A percentile compares a stretch with the other conserved stretches of the same genome.
phyloP scores from a whole-genome alignment of 176 grass and related monocot species.

The Musa acuminata region DNA sequence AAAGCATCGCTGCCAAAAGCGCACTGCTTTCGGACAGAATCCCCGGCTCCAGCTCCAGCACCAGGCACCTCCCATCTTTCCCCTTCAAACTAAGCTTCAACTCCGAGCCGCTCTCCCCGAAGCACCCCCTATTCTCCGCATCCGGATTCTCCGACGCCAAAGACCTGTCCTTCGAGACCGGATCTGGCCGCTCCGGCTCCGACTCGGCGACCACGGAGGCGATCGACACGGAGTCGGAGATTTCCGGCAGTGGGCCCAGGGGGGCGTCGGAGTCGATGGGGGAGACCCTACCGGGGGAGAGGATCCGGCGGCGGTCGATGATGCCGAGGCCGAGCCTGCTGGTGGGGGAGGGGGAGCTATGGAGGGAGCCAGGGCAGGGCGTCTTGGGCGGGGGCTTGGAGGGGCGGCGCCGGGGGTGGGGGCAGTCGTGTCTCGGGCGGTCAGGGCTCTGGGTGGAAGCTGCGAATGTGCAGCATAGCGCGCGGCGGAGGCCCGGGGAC shows the following conservation, averaged over 20 bases:
- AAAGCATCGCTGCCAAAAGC: slow-evolving; percentile 61
- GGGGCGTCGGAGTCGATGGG: not conserved
- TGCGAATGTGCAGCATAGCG: slow-evolving; percentile 6
- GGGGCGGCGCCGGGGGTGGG: not conserved
- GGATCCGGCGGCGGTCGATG: slow-evolving; percentile 76
- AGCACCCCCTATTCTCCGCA: slow-evolving; percentile 23
- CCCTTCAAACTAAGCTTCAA: slow-evolving; percentile 55
- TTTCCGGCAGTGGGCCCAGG: not conserved
- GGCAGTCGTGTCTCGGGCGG: not conserved
- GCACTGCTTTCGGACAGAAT: slow-evolving; percentile 50
- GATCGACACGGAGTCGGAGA: not conserved
- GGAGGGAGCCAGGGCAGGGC: slow-evolving; percentile 27
- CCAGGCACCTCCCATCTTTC: slow-evolving; percentile 43
- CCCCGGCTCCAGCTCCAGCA: slow-evolving; percentile 65
- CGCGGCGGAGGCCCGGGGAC: not conserved
- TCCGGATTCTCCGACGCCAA: slow-evolving; percentile 27
- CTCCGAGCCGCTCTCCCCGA: slow-evolving; percentile 31
- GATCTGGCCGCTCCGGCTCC: slow-evolving; percentile 18
- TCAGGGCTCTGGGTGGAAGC: not conserved
- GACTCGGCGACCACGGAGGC: not conserved
- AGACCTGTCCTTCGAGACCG: slow-evolving; percentile 8
- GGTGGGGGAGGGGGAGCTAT: slow-evolving; percentile 48
- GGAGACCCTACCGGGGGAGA: slow-evolving; percentile 64
- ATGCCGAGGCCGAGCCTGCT: slow-evolving; percentile 32
- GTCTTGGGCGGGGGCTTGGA: slow-evolving; percentile 29